These are phyloP conservation scores for Apiosordaria backusii DNA, from an alignment of 495 filamentous ascomycete genomes.

Conservation along the genomic window DNA sequence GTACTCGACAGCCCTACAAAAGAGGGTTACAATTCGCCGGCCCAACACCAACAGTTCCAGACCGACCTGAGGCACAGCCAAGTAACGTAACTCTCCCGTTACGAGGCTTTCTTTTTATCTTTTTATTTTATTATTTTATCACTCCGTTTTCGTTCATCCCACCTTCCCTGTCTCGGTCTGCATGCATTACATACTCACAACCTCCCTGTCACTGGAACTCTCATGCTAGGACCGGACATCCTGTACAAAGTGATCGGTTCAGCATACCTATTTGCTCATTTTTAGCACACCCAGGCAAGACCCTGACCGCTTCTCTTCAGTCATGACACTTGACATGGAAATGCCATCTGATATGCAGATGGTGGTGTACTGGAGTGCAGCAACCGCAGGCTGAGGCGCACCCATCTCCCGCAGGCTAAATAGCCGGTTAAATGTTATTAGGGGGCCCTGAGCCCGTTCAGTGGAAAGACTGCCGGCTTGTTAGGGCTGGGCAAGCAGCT, in stretches of 20 bases:
- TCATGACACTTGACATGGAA: neutral
- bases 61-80: neutral
- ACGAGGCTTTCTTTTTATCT: neutral
- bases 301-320: neutral
- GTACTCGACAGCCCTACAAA: neutral
- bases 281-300: neutral
- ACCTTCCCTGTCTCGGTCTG: neutral
- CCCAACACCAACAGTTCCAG: neutral
- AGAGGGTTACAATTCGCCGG: neutral
- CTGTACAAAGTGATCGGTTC: neutral
- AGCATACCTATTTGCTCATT: neutral
- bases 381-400: constrained; percentile 13
- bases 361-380: neutral
- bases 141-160: neutral
- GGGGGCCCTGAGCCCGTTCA: neutral
- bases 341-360: neutral
- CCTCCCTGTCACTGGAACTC: neutral
- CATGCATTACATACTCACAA: neutral
- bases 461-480: constrained; percentile 15
- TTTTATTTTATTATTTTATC: constrained; percentile 4
- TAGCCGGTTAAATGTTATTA: constrained; percentile 21
- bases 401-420: constrained; percentile 24
- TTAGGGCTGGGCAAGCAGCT: constrained; percentile 1
- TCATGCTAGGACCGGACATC: neutral
- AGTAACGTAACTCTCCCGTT: neutral